Percentiles rank a stretch among this genome's conserved stretches.
phyloP scores from a whole-genome alignment of 495 filamentous ascomycete species.

The Cudoniella acicularis region DNA sequence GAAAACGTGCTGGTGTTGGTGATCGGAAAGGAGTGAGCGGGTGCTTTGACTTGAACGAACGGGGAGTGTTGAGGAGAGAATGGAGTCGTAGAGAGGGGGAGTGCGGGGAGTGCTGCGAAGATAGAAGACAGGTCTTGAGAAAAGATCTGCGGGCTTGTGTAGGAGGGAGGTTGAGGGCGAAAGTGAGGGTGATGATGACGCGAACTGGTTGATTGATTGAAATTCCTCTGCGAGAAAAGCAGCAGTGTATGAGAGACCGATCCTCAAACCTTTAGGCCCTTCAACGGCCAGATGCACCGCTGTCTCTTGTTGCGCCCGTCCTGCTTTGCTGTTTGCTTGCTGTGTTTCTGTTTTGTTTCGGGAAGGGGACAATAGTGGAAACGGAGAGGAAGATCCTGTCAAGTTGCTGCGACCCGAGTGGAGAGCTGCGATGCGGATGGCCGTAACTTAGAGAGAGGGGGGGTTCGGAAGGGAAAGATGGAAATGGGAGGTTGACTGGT shows the following conservation, averaged over 20 bases:
- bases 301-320: constrained; percentile 8
- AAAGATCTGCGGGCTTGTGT: constrained; percentile 25
- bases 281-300: constrained; percentile 17
- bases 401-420: neutral
- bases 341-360: constrained; percentile 23
- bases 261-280: constrained; percentile 30
- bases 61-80: constrained; percentile 24
- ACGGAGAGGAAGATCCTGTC: neutral
- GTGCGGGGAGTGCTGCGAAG: constrained; percentile 20
- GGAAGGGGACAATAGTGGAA: constrained; percentile 12
- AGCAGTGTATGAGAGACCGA: constrained; percentile 29
- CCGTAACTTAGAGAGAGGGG: neutral
- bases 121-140: constrained; percentile 25
- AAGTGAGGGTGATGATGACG: constrained; percentile 23
- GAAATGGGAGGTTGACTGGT: no score
- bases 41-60: constrained; percentile 26
- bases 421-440: neutral
- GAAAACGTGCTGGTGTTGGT: constrained; percentile 83
- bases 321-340: constrained; percentile 13
- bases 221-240: constrained; percentile 23
- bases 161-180: constrained; percentile 23
- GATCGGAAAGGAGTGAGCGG: constrained; percentile 29
- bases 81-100: constrained; percentile 17
- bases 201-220: constrained; percentile 21
- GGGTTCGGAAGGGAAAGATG: no score